Base-by-base conservation (phyloP, 257 asterid genomes). In the Nicotiana sylvestris region DNA sequence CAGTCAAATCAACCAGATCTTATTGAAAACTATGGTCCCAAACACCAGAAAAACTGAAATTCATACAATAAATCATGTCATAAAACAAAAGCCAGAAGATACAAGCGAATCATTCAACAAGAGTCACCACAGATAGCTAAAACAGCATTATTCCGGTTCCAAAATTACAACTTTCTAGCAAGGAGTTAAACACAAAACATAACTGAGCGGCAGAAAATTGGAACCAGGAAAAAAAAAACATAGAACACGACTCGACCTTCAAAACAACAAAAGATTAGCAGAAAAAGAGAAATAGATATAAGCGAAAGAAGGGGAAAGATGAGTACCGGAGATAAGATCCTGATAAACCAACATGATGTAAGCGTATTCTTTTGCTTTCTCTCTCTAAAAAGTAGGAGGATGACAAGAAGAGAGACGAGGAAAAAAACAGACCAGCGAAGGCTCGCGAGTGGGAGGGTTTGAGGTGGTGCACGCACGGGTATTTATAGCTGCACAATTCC, bases 301-400 rank as follows among this genome's bases (percentile, higher is more conserved):
- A 18, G 18, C 33, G 6, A 60, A 32, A 43, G 30, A 9, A 16
- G 39, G n/a, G 17, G 17, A n/a, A 55, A 12, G 21, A 46, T 6
- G 13, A 72, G 17, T 21, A 39, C 62, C 10, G 2, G 32, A 4
- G 62, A 93, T 83, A 39, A 91, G 80, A 91, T 93, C 97, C 39
- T 90, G 94, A 37, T 91, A 93, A 84, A 93, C 92, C 95, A 93
- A 87, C 95, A 90, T 89, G 87, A 29, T 85, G 67, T 58, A 13
- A 74, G 21, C 13, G 21, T 74, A 49, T 18, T 15, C 80, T 74
- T 74, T 49, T 27, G 43, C 80, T 49, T 49, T 49, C 78, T 70
- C 60, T 72, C 78, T 72, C 60, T 72, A 72, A 72, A n/a, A 46
- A n/a, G 18, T 18, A 72, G 18, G 60, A 6, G 6, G 60, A 46